phyloP scores from a whole-genome alignment of 2,329 filamentous ascomycete genomes.

The Colletotrichum gloeosporioides region DNA sequence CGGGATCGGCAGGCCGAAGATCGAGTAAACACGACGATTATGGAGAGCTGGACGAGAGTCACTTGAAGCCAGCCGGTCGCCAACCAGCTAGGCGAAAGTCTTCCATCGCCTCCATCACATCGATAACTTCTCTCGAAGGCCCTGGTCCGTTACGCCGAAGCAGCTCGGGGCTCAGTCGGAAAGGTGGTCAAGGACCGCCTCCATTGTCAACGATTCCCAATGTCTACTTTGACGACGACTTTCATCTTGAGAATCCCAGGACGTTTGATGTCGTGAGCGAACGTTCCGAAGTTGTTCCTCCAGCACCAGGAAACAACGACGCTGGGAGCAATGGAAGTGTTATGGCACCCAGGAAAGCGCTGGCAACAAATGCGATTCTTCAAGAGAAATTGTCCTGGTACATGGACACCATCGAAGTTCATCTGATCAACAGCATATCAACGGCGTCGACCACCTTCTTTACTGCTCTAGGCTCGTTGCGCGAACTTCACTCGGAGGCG shows the following conservation, averaged over 20 bases:
- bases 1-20: conserved; percentile 31
- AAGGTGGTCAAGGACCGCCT: conserved; percentile 74
- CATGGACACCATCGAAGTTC: conserved; percentile 98
- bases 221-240: conserved; percentile 95
- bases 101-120: conserved; percentile 52
- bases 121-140: conserved; percentile 55
- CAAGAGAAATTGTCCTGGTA: conserved; percentile 99
- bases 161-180: conserved; percentile 57
- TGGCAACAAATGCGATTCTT: conserved; percentile 95
- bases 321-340: conserved; percentile 61
- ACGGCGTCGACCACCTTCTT: conserved; percentile 97
- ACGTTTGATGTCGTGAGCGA: conserved; percentile 98
- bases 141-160: conserved; percentile 47
- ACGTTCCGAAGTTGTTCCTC: conserved; percentile 90
- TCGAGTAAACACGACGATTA: conserved; percentile 48
- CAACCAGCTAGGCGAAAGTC: conserved; percentile 42
- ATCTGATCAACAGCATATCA: conserved; percentile 95
- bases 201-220: conserved; percentile 90
- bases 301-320: conserved; percentile 58
- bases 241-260: conserved; percentile 92
- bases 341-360: conserved; percentile 75
- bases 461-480: conserved; percentile 86
- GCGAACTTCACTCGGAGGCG: conserved; percentile 90
- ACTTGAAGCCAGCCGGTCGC: conserved; percentile 51
- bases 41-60: conserved; percentile 46